Percentiles rank a stretch among this genome's conserved stretches.
Evolutionary conservation across 83 land plant genomes (phyloP).

Genomic region (Diphasiastrum complanatum): DNA sequence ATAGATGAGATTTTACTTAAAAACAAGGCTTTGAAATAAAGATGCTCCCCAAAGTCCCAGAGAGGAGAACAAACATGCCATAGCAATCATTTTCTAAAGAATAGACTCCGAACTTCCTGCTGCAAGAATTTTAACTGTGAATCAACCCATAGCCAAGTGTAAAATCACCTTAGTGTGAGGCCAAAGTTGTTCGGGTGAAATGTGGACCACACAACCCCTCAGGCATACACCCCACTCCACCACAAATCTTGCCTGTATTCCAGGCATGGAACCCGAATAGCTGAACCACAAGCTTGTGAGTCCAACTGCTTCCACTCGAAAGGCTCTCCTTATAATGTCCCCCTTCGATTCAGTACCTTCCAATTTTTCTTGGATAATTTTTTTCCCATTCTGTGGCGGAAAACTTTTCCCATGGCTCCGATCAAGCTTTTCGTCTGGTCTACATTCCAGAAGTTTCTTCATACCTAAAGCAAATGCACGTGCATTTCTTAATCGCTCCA

Average conservation of each 20-base stretch:
- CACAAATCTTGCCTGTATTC: constrained; percentile 80
- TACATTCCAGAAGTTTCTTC: constrained; percentile 61
- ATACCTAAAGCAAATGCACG: constrained; percentile 85
- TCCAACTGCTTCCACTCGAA: constrained; percentile 93
- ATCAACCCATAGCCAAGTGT: too few relatives aligned
- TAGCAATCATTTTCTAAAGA: too few relatives aligned
- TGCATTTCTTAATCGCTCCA: constrained; percentile 78
- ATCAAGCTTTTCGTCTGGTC: constrained; percentile 54
- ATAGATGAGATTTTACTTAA: too few relatives aligned
- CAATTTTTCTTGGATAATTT: constrained; percentile 21
- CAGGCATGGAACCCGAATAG: constrained; percentile 68
- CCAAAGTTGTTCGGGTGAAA: constrained; percentile 98
- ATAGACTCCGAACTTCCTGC: too few relatives aligned
- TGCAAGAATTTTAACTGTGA: too few relatives aligned
- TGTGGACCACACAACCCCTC: constrained; percentile 94
- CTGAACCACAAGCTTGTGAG: constrained; percentile 94
- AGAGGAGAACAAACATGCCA: too few relatives aligned
- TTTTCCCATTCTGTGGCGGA: constrained; percentile 24
- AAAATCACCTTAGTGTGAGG: constrained; percentile 99
- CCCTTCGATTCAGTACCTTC: constrained; percentile 52
- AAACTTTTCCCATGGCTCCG: constrained; percentile 15
- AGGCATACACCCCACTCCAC: constrained; percentile 93
- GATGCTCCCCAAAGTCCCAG: too few relatives aligned
- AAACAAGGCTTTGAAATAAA: too few relatives aligned
- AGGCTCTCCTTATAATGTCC: constrained; percentile 66